These are phyloP conservation scores for Solanum gandarillasii DNA, from an alignment of 257 asterid species.

Conservation along the genomic window DNA sequence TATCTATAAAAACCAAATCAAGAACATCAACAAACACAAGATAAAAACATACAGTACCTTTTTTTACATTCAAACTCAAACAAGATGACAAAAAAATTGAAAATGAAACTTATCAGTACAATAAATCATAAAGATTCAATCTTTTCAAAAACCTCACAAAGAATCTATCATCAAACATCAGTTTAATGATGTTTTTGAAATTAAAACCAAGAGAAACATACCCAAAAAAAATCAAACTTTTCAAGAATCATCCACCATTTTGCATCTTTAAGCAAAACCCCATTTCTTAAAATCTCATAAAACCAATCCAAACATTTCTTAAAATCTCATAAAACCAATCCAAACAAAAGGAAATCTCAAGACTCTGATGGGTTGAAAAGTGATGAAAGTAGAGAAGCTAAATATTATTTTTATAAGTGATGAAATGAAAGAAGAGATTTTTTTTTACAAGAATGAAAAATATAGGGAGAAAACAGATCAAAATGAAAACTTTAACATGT, in stretches of 20 bases:
- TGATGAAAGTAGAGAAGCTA: neutral
- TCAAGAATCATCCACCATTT: conserved; percentile 17
- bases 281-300: conserved; percentile 12
- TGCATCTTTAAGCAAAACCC: conserved; percentile 30
- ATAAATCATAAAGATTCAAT: conserved; percentile 13
- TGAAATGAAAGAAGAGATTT: neutral
- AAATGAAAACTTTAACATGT: neutral
- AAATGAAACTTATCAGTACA: neutral
- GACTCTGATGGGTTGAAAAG: neutral
- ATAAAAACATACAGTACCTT: neutral
- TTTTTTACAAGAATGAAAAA: neutral
- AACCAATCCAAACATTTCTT: conserved; percentile 3
- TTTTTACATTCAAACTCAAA: neutral
- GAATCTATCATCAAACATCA: neutral
- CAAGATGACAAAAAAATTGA: neutral
- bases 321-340: neutral
- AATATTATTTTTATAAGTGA: neutral
- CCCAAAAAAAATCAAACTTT: conserved; percentile 40
- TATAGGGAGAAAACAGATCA: neutral
- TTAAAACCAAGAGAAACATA: conserved; percentile 5
- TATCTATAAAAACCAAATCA: neutral
- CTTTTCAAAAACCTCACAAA: neutral
- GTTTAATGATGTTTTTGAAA: neutral
- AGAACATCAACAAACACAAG: neutral
- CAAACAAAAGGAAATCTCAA: neutral